Base-by-base conservation (phyloP, 2,329 filamentous ascomycete genomes). In the Apiospora koreana region DNA sequence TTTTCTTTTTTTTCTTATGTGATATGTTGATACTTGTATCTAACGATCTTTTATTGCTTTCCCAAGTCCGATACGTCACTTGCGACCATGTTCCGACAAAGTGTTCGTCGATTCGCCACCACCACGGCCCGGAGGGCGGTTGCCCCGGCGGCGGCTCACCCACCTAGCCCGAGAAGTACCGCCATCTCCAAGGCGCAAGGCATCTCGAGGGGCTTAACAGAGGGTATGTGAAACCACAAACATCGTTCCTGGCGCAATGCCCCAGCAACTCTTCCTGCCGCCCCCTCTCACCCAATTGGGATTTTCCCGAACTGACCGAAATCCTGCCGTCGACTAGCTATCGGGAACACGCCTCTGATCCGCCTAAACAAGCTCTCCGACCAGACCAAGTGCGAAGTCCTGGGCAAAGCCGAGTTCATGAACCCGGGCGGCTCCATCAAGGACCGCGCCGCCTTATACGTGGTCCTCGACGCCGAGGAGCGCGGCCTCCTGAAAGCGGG, bases 331-430 rank as follows among this genome's bases (percentile, higher is more conserved):
- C 9, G 42, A 28, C 35, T 74, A 97, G 96, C 96, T 69, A 98
- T 99, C 83, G 96, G 96, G 74, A 98, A 98, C 83, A 99, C 96
- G 0, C 95, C 96, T 1, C 89, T 99, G 69, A 97, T 99, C 81
- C 92, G 93, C 66, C 87, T 99, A 67, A 95, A 97, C 82, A 89
- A 87, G 72, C 91, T 98, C 75, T 98, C 95, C 50, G 90, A 94
- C 71, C 88, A 97, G 79, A 98, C 96, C 0, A 94, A 95, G 74
- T 98, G 96, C 87, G 93, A 97, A 76, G 86, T 99, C 71, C 91
- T 98, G 50, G 96, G 95, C 78, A 99, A 99, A 83, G 95, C 96
- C 77, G 96, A 99, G 81, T 99, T 99, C 85, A 96, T 97, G 87
- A 99, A 99, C 86, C 96, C 96, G 1, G 96, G 96, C 75, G 96